A percentile compares a stretch with the other conserved stretches of the same genome.
Evolutionary conservation across 1,284 basidiomycete species (phyloP).

Genomic region (Marasmius fiardii): DNA sequence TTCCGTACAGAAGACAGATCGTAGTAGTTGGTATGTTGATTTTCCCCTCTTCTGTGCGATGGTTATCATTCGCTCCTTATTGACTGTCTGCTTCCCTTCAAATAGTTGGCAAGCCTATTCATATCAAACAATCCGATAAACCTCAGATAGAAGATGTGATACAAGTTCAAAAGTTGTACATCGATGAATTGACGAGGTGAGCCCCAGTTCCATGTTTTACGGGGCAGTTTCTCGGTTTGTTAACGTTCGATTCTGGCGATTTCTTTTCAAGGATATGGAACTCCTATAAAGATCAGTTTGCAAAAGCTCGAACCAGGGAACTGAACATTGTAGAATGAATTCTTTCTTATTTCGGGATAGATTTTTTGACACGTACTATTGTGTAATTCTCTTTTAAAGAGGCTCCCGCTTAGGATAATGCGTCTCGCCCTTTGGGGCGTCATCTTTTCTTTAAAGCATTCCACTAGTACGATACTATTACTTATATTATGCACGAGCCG

Average conservation of each 20-base stretch:
- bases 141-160: conserved; percentile 82
- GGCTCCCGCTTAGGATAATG: no score
- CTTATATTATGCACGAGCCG: no score
- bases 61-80: not conserved
- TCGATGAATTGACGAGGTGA: conserved; percentile 86
- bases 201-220: conserved; percentile 18
- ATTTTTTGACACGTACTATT: no score
- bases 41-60: not conserved
- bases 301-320: conserved; percentile 68
- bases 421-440: no score
- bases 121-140: conserved; percentile 72
- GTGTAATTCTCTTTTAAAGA: no score
- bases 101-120: conserved; percentile 85
- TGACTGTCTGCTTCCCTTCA: not conserved
- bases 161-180: conserved; percentile 83
- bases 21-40: conserved; percentile 84
- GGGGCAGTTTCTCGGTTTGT: not conserved
- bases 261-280: conserved; percentile 80
- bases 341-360: no score
- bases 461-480: no score
- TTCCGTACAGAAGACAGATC: conserved; percentile 94
- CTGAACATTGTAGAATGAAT: conserved; percentile 71
- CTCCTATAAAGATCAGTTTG: conserved; percentile 87
- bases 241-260: not conserved
- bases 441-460: no score